These are phyloP conservation scores for Tylopilus cervinicoccineus DNA, from an alignment of 768 basidiomycete species.

Conservation along the genomic window DNA sequence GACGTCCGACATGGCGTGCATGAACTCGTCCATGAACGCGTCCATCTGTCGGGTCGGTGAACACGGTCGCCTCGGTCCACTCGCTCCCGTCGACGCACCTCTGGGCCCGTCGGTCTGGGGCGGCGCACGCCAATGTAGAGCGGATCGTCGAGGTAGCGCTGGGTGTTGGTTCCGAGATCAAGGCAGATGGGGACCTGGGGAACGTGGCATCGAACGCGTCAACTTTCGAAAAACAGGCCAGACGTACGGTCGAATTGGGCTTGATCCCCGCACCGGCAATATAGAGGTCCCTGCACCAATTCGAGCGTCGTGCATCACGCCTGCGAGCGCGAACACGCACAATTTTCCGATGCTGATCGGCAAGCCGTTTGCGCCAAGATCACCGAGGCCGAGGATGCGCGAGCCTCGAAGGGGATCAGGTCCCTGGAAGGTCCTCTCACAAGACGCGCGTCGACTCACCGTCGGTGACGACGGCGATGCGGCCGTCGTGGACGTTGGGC, in stretches of 20 bases:
- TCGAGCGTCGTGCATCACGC: background rate
- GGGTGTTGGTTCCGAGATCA: conserved; percentile 76
- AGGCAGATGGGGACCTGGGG: conserved; percentile 57
- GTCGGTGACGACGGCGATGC: conserved; percentile 78
- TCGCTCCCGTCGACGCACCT: conserved; percentile 31
- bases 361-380: conserved; percentile 38
- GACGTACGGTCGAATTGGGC: conserved; percentile 41
- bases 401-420: conserved; percentile 36
- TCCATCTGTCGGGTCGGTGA: conserved; percentile 47
- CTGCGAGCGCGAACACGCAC: conserved; percentile 32
- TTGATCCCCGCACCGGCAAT: conserved; percentile 67
- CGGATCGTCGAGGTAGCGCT: conserved; percentile 62
- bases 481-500: conserved; percentile 41
- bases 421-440: background rate
- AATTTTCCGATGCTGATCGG: conserved; percentile 73
- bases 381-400: conserved; percentile 67
- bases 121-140: conserved; percentile 70
- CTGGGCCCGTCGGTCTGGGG: conserved; percentile 41
- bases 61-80: background rate
- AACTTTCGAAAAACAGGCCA: background rate
- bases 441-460: conserved; percentile 32
- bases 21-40: conserved; percentile 74
- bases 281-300: conserved; percentile 50
- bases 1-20: conserved; percentile 58
- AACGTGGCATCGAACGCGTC: background rate